phyloP scores from a whole-genome alignment of 371 early-diverging fungal species.

The Paraphysoderma sedebokerense region DNA sequence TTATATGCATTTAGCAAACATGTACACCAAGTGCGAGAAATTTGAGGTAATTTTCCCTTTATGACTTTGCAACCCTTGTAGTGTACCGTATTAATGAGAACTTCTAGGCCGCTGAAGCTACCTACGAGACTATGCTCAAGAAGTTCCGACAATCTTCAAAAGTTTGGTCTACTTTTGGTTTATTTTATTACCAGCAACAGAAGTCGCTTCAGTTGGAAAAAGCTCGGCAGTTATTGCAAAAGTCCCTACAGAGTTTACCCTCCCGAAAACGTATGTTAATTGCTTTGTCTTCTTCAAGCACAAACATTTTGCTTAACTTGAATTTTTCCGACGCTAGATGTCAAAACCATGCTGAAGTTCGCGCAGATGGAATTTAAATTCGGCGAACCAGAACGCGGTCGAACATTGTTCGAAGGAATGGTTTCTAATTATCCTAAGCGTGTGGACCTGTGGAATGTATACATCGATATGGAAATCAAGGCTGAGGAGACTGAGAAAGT shows the following conservation, averaged over 20 bases:
- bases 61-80: too few species aligned
- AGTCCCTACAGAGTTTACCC: slow-evolving; percentile 58
- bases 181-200: slow-evolving; percentile 47
- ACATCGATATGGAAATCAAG: slow-evolving; percentile 84
- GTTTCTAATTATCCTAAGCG: slow-evolving; percentile 82
- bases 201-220: slow-evolving; percentile 33
- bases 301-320: not conserved
- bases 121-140: slow-evolving; percentile 54
- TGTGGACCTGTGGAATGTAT: slow-evolving; percentile 86
- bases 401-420: slow-evolving; percentile 89
- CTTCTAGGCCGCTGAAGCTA: too few species aligned
- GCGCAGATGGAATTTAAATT: slow-evolving; percentile 87
- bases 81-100: too few species aligned
- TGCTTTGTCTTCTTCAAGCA: not conserved
- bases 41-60: slow-evolving; percentile 23
- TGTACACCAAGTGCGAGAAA: slow-evolving; percentile 73
- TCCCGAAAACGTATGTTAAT: slow-evolving; percentile 65
- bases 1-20: slow-evolving; percentile 65
- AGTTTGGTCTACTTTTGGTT: slow-evolving; percentile 72
- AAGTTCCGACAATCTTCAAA: slow-evolving; percentile 73
- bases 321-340: slow-evolving; percentile 14
- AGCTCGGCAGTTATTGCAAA: slow-evolving; percentile 59
- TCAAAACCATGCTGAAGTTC: slow-evolving; percentile 75
- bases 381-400: slow-evolving; percentile 84
- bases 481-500: slow-evolving; percentile 41